Conservation (phyloP, 129 eudicot genomes). For the Cynara cardunculus region DNA sequence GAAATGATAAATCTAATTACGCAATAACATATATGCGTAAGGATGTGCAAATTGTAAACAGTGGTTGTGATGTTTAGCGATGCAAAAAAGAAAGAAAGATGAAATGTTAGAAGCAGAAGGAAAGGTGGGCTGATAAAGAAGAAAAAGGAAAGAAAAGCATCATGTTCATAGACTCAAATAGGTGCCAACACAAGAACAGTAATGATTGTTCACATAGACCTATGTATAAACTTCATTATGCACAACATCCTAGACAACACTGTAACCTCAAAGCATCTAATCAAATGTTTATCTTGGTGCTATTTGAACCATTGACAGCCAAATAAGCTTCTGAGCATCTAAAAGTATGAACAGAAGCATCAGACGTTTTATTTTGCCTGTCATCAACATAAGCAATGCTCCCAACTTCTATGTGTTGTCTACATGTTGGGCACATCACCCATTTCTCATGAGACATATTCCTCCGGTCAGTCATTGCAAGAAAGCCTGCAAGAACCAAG, state of each 20-base stretch:
- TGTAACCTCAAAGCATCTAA: neutral
- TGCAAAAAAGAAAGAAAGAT: no score
- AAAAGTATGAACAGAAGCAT: constrained; percentile 19
- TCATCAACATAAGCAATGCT: constrained; percentile 87
- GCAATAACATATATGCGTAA: no score
- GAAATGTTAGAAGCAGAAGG: no score
- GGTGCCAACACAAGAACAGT: no score
- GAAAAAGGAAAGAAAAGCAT: no score
- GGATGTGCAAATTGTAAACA: no score
- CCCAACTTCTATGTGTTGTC: constrained; percentile 63
- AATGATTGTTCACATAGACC: no score
- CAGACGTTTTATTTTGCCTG: constrained; percentile 22
- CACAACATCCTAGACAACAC: neutral
- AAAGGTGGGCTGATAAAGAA: no score
- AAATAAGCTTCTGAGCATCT: constrained; percentile 53
- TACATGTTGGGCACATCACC: constrained; percentile 96
- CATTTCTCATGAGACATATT: constrained; percentile 36
- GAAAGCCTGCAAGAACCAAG: constrained; percentile 57
- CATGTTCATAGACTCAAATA: no score
- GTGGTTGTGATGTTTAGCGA: no score
- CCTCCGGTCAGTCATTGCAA: constrained; percentile 59
- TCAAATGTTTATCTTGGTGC: constrained; percentile 67
- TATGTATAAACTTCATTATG: no score
- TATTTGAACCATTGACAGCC: constrained; percentile 84
- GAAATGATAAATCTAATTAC: no score